A percentile compares a stretch with the other conserved stretches of the same genome.
Evolutionary conservation across 768 basidiomycete genomes (phyloP).

Genomic region (Astraeus odoratus): DNA sequence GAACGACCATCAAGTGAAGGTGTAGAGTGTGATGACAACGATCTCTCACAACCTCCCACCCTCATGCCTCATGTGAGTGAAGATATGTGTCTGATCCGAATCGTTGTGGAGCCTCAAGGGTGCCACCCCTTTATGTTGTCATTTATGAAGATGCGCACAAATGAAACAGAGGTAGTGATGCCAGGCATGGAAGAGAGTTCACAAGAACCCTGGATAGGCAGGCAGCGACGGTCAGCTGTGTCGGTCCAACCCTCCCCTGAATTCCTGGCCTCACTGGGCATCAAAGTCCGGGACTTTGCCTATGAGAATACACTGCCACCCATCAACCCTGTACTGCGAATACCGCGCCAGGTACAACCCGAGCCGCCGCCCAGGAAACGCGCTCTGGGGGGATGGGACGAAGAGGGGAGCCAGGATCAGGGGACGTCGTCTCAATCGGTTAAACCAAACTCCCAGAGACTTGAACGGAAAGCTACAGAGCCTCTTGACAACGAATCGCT

Average conservation of each 20-base stretch:
- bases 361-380: constrained; percentile 33
- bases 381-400: constrained; percentile 25
- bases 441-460: constrained; percentile 14
- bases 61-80: constrained; percentile 30
- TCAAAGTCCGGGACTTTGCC: constrained; percentile 55
- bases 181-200: constrained; percentile 8
- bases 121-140: constrained; percentile 17
- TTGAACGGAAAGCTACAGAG: constrained; percentile 30
- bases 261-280: constrained; percentile 25
- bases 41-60: constrained; percentile 14
- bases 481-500: constrained; percentile 22
- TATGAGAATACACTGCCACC: constrained; percentile 63
- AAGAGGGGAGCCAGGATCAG: constrained; percentile 12
- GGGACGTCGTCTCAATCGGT: neutral
- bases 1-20: too few species aligned
- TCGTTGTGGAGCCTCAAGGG: constrained; percentile 27
- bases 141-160: constrained; percentile 11
- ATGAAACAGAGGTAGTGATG: neutral
- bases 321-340: constrained; percentile 43
- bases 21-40: constrained; percentile 12
- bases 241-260: constrained; percentile 32
- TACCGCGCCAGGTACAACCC: constrained; percentile 45
- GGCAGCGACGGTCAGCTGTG: constrained; percentile 1
- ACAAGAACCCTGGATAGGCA: constrained; percentile 11
- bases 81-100: constrained; percentile 23